phyloP scores from a whole-genome alignment of 768 basidiomycete genomes.

The Chiua virens region DNA sequence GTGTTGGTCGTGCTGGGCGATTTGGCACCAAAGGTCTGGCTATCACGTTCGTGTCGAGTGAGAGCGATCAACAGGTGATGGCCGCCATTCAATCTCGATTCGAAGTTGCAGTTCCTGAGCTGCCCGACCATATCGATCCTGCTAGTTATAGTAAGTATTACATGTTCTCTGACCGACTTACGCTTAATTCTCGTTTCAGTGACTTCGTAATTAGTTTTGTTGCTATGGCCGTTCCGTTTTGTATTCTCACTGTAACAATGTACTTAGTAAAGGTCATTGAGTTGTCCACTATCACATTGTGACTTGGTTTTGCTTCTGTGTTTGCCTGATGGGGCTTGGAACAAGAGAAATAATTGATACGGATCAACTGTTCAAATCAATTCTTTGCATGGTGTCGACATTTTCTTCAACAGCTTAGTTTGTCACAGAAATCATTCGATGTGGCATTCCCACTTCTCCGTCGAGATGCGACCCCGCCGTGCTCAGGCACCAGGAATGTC shows the following conservation, averaged over 20 bases:
- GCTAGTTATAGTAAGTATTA: conserved; percentile 86
- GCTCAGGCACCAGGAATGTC: background rate
- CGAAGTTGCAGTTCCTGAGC: conserved; percentile 94
- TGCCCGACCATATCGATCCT: conserved; percentile 92
- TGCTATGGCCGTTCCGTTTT: conserved; percentile 5
- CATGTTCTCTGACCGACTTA: background rate
- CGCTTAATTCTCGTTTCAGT: conserved; percentile 25
- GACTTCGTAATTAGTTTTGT: conserved; percentile 42
- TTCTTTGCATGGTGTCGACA: background rate
- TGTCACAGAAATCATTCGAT: too few relatives aligned
- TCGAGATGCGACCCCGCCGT: background rate
- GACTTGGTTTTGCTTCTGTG: background rate
- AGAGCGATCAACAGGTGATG: conserved; percentile 93
- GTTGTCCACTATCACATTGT: conserved; percentile 2
- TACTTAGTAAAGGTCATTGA: conserved; percentile 15
- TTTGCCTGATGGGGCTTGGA: too few relatives aligned
- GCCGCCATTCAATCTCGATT: conserved; percentile 92
- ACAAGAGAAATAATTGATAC: too few relatives aligned
- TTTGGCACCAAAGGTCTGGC: conserved; percentile 99
- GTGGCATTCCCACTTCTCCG: too few relatives aligned
- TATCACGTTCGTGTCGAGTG: conserved; percentile 93
- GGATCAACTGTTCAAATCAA: background rate
- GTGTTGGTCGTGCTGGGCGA: conserved; percentile 98
- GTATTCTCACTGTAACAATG: conserved; percentile 22
- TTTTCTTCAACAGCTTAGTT: too few relatives aligned